Evolutionary conservation across 2,329 filamentous ascomycete species (phyloP).

Genomic region (Cryphonectria carpinicola): DNA sequence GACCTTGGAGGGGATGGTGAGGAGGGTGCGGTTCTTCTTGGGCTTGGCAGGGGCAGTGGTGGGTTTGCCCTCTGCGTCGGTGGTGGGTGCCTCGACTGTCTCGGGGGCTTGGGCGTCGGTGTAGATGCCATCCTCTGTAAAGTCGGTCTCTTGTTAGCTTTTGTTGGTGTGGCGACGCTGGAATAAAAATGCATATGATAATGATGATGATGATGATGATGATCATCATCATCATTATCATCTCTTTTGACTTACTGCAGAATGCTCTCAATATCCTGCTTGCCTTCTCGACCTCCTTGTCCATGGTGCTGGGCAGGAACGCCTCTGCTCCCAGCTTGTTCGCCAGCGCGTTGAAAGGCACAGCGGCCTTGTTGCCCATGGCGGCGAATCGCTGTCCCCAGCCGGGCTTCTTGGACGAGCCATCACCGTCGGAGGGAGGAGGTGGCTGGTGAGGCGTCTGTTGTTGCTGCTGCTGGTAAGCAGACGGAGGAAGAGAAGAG

Average conservation of each 20-base stretch:
- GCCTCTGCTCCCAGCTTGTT: constrained; percentile 83
- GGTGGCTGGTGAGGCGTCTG: constrained; percentile 23
- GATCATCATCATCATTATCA: too few relatives aligned
- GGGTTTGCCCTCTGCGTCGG: constrained; percentile 34
- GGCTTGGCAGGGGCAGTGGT: constrained; percentile 37
- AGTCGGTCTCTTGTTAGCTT: constrained; percentile 31
- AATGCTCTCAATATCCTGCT: constrained; percentile 83
- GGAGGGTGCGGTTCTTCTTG: constrained; percentile 51
- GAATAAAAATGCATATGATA: neutral
- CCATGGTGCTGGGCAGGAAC: constrained; percentile 83
- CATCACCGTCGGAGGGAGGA: constrained; percentile 25
- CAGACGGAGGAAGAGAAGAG: constrained; percentile 10
- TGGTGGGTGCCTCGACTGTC: constrained; percentile 32
- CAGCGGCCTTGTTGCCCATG: constrained; percentile 56
- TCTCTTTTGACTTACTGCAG: constrained; percentile 64
- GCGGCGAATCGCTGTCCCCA: constrained; percentile 37
- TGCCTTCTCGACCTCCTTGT: constrained; percentile 90
- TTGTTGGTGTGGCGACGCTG: too few relatives aligned
- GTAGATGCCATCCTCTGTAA: constrained; percentile 58
- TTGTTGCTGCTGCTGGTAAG: constrained; percentile 22
- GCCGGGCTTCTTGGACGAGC: constrained; percentile 25
- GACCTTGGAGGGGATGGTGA: constrained; percentile 61
- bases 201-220: too few relatives aligned
- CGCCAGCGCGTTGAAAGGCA: constrained; percentile 78
- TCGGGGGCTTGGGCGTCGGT: constrained; percentile 38